Percentiles rank a stretch among this genome's conserved stretches.
Conservation (phyloP, 768 basidiomycete genomes). For the Boletus pseudo-olivaceus region DNA sequence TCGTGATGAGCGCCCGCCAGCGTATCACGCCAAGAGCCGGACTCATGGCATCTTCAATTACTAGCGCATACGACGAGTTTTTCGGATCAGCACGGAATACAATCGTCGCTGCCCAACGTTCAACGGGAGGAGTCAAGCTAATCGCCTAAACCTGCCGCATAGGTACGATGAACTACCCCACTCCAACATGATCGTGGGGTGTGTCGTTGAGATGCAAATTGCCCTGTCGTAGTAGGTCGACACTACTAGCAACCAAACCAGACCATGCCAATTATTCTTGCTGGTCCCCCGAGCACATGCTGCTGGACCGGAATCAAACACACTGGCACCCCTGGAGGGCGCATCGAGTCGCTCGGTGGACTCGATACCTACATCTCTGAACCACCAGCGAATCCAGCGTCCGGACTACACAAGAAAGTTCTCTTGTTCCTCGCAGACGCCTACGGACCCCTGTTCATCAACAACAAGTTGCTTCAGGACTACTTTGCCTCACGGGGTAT, state of each 20-base stretch:
- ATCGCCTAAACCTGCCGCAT: not conserved
- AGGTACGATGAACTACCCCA: not conserved
- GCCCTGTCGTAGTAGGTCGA: not conserved
- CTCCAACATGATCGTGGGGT: not conserved
- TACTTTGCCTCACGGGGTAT: constrained; percentile 56
- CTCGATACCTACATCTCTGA: constrained; percentile 54
- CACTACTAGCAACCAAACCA: not conserved
- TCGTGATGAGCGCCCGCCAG: not conserved
- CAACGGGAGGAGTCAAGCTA: not conserved
- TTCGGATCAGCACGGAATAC: not conserved
- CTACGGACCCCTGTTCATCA: constrained; percentile 52
- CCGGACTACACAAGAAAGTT: constrained; percentile 36
- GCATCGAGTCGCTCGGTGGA: constrained; percentile 41
- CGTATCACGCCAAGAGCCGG: not conserved
- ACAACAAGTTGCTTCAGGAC: constrained; percentile 57
- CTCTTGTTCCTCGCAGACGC: constrained; percentile 56
- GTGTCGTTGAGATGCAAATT: not conserved
- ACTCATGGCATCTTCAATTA: not conserved
- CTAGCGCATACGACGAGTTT: not conserved
- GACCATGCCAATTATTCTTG: constrained; percentile 23
- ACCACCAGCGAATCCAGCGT: constrained; percentile 30
- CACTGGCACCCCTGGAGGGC: constrained; percentile 44
- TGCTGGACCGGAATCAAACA: constrained; percentile 51
- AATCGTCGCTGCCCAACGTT: not conserved
- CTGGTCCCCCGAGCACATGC: constrained; percentile 44